Evolutionary conservation across 768 basidiomycete species (phyloP).

Genomic region (Hygrocybe coccinea): DNA sequence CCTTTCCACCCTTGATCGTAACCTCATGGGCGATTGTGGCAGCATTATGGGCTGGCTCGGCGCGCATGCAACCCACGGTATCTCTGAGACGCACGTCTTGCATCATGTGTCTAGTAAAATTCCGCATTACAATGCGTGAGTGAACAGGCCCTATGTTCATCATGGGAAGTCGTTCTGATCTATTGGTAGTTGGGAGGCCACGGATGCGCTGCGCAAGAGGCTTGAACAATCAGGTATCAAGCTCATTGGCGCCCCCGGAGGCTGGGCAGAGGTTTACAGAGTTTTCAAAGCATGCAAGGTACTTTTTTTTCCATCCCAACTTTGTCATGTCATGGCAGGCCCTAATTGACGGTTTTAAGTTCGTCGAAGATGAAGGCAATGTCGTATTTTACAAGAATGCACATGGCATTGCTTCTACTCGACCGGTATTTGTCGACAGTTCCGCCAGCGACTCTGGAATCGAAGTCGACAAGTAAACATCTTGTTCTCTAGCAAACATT

Average conservation of each 20-base stretch:
- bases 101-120: slow-evolving; percentile 96
- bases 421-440: slow-evolving; percentile 59
- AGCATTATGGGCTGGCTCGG: slow-evolving; percentile 81
- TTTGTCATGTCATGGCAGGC: not conserved
- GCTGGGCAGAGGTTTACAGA: slow-evolving; percentile 77
- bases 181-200: slow-evolving; percentile 76
- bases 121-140: slow-evolving; percentile 85
- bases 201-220: slow-evolving; percentile 74
- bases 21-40: slow-evolving; percentile 72
- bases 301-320: not conserved
- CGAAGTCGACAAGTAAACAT: slow-evolving; percentile 45
- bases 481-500: too few species aligned
- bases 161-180: slow-evolving; percentile 1
- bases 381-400: slow-evolving; percentile 91
- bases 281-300: slow-evolving; percentile 77
- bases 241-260: slow-evolving; percentile 67
- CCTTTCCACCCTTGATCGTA: slow-evolving; percentile 85
- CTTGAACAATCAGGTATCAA: slow-evolving; percentile 58
- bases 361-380: slow-evolving; percentile 91
- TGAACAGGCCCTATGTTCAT: not conserved
- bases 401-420: slow-evolving; percentile 65
- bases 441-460: slow-evolving; percentile 53
- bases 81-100: slow-evolving; percentile 88
- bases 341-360: slow-evolving; percentile 36
- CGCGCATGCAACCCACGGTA: slow-evolving; percentile 80